Conservation (phyloP, 495 filamentous ascomycete species). For the Chaetomium fimeti region DNA sequence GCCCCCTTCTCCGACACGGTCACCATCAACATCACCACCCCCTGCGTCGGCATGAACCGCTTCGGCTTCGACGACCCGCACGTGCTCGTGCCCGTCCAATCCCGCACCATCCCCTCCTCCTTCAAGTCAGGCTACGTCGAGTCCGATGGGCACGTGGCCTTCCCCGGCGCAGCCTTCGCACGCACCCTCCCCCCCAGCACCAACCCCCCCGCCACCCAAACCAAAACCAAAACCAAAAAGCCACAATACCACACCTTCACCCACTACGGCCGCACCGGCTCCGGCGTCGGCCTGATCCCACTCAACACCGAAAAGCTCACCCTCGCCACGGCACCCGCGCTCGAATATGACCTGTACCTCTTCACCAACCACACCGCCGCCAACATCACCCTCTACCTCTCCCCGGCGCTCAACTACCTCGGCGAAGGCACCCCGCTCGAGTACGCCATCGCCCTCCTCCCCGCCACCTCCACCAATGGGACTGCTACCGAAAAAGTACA, state of each 20-base stretch:
- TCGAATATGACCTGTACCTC: slow-evolving; percentile 66
- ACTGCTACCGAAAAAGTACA: slow-evolving; percentile 32
- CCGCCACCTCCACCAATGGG: slow-evolving; percentile 25
- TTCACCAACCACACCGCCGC: slow-evolving; percentile 54
- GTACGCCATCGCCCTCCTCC: slow-evolving; percentile 57
- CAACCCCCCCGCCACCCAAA: too few relatives aligned
- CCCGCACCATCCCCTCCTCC: slow-evolving; percentile 50
- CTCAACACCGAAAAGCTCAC: slow-evolving; percentile 50
- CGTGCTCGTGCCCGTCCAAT: slow-evolving; percentile 59
- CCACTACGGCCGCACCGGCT: slow-evolving; percentile 57
- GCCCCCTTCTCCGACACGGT: slow-evolving; percentile 47
- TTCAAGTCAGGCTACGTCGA: slow-evolving; percentile 67
- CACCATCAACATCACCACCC: slow-evolving; percentile 56
- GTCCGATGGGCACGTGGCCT: slow-evolving; percentile 58
- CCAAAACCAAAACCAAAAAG: slow-evolving; percentile 37
- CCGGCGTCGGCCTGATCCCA: slow-evolving; percentile 57
- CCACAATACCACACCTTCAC: slow-evolving; percentile 53
- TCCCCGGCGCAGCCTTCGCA: slow-evolving; percentile 58
- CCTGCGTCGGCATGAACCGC: slow-evolving; percentile 54
- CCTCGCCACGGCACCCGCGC: slow-evolving; percentile 49
- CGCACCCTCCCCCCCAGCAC: slow-evolving; percentile 39
- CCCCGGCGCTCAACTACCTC: slow-evolving; percentile 59
- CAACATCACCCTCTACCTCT: slow-evolving; percentile 62
- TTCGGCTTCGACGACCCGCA: slow-evolving; percentile 50
- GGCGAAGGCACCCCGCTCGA: slow-evolving; percentile 57